Percentiles rank a stretch among this genome's conserved stretches.
Evolutionary conservation across 306 rosid genomes (phyloP).

Genomic region (Canavalia ensiformis): DNA sequence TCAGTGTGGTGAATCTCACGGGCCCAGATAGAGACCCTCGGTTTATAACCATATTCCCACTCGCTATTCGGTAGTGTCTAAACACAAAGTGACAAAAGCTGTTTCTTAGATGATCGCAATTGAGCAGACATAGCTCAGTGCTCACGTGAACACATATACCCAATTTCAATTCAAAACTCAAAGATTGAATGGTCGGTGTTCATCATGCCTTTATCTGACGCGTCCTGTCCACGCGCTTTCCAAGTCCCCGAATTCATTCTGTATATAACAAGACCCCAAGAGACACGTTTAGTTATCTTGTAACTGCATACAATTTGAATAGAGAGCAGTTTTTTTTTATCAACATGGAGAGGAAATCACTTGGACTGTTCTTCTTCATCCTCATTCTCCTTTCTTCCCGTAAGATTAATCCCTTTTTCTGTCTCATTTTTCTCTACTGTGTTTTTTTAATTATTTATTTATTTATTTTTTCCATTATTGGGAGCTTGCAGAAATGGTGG

Average conservation of each 20-base stretch:
- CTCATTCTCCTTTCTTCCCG: slow-evolving; percentile 52
- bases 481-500: slow-evolving; percentile 41
- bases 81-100: slow-evolving; percentile 3
- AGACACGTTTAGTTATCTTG: neutral
- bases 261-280: slow-evolving; percentile 15
- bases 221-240: slow-evolving; percentile 3
- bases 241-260: neutral
- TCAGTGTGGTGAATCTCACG: neutral
- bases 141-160: slow-evolving; percentile 34
- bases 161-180: slow-evolving; percentile 1
- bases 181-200: neutral
- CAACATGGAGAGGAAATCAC: slow-evolving; percentile 48
- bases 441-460: neutral
- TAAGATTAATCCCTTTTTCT: slow-evolving; percentile 21
- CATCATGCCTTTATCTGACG: slow-evolving; percentile 5
- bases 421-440: too few species aligned
- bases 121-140: neutral
- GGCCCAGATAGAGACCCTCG: too few species aligned
- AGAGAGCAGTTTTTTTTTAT: too few species aligned
- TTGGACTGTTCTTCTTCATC: slow-evolving; percentile 38
- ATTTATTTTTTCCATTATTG: neutral
- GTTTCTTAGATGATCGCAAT: neutral
- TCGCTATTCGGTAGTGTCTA: too few species aligned
- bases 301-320: too few species aligned
- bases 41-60: neutral